A percentile compares a stretch with the other conserved stretches of the same genome.
Conservation (phyloP, 371 early-diverging fungal genomes). For the Dichotomocladium elegans region DNA sequence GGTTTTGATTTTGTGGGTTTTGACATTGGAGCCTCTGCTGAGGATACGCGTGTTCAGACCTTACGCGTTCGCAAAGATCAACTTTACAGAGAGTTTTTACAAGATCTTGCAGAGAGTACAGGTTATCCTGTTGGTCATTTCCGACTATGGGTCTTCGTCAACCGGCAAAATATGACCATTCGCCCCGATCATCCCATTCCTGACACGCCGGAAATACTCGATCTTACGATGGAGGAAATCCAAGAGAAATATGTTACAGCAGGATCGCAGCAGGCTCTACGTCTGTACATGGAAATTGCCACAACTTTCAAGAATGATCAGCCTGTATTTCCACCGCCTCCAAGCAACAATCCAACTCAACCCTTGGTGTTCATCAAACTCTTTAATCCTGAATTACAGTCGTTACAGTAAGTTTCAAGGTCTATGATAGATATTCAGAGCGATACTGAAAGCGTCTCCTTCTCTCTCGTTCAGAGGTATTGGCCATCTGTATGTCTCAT, state of each 20-base stretch:
- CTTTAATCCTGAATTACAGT: conserved; percentile 16
- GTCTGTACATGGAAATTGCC: conserved; percentile 21
- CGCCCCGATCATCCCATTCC: conserved; percentile 64
- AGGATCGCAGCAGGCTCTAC: conserved; percentile 7
- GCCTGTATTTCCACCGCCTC: conserved; percentile 14
- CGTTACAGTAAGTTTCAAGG: conserved; percentile 10
- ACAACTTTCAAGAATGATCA: conserved; percentile 9
- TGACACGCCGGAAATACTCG: conserved; percentile 2
- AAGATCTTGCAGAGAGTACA: conserved; percentile 21
- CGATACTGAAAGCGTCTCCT: no score
- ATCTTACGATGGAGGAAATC: conserved; percentile 19
- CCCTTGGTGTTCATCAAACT: conserved; percentile 23
- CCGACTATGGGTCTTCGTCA: conserved; percentile 84
- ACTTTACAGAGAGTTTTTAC: conserved; percentile 29
- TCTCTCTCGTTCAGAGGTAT: no score
- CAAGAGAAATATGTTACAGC: conserved; percentile 12
- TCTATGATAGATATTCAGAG: background rate
- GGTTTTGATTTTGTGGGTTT: conserved; percentile 76
- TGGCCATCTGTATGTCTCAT: conserved; percentile 46
- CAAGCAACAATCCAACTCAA: background rate
- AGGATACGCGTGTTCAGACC: conserved; percentile 7
- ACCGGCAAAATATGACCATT: conserved; percentile 87
- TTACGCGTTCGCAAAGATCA: conserved; percentile 26
- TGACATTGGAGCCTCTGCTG: conserved; percentile 19
- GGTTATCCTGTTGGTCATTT: conserved; percentile 48